Percentiles rank a stretch among this genome's conserved stretches.
phyloP scores from a whole-genome alignment of 1,139 yeast species.

The Blastobotrys elegans region DNA sequence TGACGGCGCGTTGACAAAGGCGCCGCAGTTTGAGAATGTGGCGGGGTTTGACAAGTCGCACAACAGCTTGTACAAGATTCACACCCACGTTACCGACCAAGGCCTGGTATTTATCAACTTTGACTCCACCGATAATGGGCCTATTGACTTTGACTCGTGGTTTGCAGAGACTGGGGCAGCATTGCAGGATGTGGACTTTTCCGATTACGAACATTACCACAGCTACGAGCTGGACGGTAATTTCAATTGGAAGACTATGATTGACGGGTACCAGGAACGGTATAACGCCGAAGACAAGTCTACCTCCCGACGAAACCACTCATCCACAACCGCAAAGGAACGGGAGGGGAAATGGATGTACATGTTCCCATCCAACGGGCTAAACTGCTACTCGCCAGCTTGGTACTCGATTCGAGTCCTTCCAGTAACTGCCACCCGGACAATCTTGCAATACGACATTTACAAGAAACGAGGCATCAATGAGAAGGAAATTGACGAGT shows the following conservation, averaged over 20 bases:
- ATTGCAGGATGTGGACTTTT: slow-evolving; percentile 7
- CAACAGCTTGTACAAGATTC: slow-evolving; percentile 10
- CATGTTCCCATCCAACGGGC: slow-evolving; percentile 10
- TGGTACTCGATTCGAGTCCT: slow-evolving; percentile 14
- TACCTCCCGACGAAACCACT: slow-evolving; percentile 9
- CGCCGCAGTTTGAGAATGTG: slow-evolving; percentile 14
- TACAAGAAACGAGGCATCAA: slow-evolving; percentile 12
- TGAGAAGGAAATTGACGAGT: slow-evolving; percentile 5
- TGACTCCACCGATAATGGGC: slow-evolving; percentile 11
- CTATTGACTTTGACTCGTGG: slow-evolving; percentile 6
- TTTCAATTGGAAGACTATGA: slow-evolving; percentile 13
- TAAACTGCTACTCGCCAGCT: slow-evolving; percentile 11
- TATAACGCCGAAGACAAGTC: background rate
- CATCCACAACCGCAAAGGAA: too few species aligned
- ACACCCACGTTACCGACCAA: slow-evolving; percentile 11
- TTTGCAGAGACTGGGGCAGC: background rate
- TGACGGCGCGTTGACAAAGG: slow-evolving; percentile 13
- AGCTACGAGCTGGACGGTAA: slow-evolving; percentile 12
- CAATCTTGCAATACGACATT: slow-evolving; percentile 11
- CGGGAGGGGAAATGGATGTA: slow-evolving; percentile 8
- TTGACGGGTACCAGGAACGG: slow-evolving; percentile 12
- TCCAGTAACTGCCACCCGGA: slow-evolving; percentile 10
- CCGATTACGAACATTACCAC: slow-evolving; percentile 11
- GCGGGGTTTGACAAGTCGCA: slow-evolving; percentile 13
- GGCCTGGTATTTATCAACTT: slow-evolving; percentile 14